phyloP scores from a whole-genome alignment of 2,329 filamentous ascomycete genomes.

The Plectosphaerella cucumerina region DNA sequence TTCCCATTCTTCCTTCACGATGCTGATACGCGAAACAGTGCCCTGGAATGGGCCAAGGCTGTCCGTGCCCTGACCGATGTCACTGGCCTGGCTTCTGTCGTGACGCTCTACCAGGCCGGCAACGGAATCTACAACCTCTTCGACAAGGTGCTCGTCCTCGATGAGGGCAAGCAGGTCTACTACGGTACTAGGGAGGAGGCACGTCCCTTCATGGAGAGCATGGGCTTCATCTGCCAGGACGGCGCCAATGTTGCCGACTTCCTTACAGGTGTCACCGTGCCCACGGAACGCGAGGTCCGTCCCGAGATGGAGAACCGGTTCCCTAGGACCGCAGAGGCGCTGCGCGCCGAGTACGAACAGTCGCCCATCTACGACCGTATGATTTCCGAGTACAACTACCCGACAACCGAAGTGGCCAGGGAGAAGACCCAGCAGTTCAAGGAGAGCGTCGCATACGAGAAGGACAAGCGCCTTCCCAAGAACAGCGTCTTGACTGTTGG shows the following conservation, averaged over 20 bases:
- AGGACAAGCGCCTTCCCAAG: neutral
- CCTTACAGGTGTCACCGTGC: conserved; percentile 62
- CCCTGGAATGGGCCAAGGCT: conserved; percentile 55
- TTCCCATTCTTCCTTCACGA: too few species aligned
- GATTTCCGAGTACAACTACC: neutral
- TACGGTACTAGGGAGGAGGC: conserved; percentile 59
- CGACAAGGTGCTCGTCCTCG: conserved; percentile 74
- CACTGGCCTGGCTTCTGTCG: conserved; percentile 58
- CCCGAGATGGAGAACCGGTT: conserved; percentile 51
- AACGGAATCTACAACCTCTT: conserved; percentile 64
- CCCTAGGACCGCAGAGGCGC: conserved; percentile 59
- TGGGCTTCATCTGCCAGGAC: conserved; percentile 52
- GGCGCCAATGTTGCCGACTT: conserved; percentile 63
- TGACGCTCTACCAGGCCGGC: conserved; percentile 67
- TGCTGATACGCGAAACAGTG: too few species aligned
- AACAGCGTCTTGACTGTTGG: neutral
- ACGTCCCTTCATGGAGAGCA: conserved; percentile 59
- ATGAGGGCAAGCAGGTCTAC: conserved; percentile 62
- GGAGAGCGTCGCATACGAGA: conserved; percentile 1
- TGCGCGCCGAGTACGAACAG: conserved; percentile 19
- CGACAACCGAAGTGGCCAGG: neutral
- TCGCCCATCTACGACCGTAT: neutral
- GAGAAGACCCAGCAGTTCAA: neutral
- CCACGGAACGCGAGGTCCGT: conserved; percentile 56
- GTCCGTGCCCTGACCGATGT: conserved; percentile 60